Evolutionary conservation across 2,329 filamentous ascomycete genomes (phyloP), one percentile per base, ranked within the genome.

Genomic region (Ascocoryne sarcoides): DNA sequence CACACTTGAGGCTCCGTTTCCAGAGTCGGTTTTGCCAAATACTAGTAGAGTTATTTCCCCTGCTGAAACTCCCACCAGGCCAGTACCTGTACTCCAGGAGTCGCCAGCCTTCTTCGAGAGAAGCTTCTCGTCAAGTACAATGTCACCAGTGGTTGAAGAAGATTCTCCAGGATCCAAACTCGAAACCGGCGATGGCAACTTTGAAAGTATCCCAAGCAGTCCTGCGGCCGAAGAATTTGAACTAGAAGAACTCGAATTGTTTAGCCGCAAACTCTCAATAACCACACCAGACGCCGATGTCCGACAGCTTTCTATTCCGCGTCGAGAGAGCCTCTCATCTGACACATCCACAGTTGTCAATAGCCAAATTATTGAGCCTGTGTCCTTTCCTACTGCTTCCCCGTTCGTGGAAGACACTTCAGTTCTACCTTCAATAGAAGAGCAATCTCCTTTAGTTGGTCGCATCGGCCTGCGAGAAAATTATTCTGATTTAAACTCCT

Each of bases 391-490:
- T 15, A 18, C 46, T 4, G 36, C 18, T 10, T 44, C 46, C 10
- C 42, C 46, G 28, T 31, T 46, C n/a, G 38, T 37, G 33, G 37
- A 40, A 20, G 36, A 29, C 18, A 33, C 23, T 19, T 23, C 30
- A 14, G 36, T 29, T 20, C 33, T 26, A 7, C 23, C 23, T 10
- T 37, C 43, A 8, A 17, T 40, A 17, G 36, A 44, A 2, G 47
- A 53, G 23, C 43, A 45, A 30, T 55, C 51, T 7, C 53, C 55
- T 15, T 46, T 46, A n/a, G 41, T 42, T 16, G 46, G 50, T 33
- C 47, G 50, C 15, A 37, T 52, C 31, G 43, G 47, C 35, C 30
- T 37, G 18, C 44, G 46, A 10, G 41, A 39, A 16, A 17, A 31
- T 12, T 44, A 37, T 8, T 46, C 46, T 23, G 47, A 56, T 32